These are phyloP conservation scores for Trametes coccinea DNA, from an alignment of 768 basidiomycete genomes.

Conservation along the genomic window DNA sequence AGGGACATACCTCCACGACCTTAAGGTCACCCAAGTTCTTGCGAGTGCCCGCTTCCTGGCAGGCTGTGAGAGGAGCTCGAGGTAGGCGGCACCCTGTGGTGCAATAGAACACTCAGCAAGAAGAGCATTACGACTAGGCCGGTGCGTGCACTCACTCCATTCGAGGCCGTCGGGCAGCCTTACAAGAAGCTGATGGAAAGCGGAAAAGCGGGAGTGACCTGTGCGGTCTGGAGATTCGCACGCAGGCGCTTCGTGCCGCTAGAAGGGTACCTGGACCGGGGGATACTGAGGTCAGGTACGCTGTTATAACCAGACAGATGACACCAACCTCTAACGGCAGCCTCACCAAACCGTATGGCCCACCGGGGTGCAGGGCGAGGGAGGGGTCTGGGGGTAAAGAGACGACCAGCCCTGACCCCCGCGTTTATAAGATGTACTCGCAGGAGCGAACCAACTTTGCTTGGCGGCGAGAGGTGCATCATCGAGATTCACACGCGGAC, in stretches of 20 bases:
- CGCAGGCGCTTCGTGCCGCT: slow-evolving; percentile 10
- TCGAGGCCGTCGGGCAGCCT: slow-evolving; percentile 40
- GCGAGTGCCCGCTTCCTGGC: slow-evolving; percentile 31
- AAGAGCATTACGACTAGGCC: neutral
- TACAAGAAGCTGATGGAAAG: slow-evolving; percentile 45
- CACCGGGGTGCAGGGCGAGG: neutral
- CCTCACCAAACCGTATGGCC: neutral
- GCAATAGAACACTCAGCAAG: neutral
- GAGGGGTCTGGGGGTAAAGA: neutral
- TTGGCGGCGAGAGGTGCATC: neutral
- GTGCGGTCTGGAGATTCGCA: slow-evolving; percentile 27
- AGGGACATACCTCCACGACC: slow-evolving; percentile 26
- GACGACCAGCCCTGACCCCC: neutral
- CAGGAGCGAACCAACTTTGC: neutral
- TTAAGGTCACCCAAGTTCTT: slow-evolving; percentile 29
- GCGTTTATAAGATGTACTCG: neutral
- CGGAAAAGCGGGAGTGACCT: slow-evolving; percentile 33
- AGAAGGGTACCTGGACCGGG: neutral
- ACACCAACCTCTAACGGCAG: neutral
- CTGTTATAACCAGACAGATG: neutral
- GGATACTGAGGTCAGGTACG: neutral
- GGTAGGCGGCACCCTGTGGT: slow-evolving; percentile 15
- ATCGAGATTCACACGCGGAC: neutral
- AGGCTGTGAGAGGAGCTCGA: slow-evolving; percentile 35
- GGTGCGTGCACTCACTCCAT: slow-evolving; percentile 26